Evolutionary conservation across 345 rosid genomes (phyloP).

Genomic region (Eucalyptus curtisii): DNA sequence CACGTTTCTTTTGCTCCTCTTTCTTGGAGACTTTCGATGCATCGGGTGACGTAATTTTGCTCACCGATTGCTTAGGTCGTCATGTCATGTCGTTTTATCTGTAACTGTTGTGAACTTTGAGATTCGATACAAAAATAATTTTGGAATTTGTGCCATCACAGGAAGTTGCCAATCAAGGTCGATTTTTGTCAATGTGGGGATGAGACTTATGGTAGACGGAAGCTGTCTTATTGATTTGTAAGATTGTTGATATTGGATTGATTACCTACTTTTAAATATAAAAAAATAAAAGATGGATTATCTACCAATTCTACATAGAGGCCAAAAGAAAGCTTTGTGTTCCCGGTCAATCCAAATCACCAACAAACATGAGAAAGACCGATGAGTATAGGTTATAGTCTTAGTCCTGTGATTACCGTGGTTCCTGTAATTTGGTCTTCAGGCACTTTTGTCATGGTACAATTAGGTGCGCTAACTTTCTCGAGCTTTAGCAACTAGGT

Average conservation of each 20-base stretch:
- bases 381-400: not conserved
- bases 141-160: not conserved
- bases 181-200: not conserved
- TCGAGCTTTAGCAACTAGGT: not conserved
- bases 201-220: not conserved
- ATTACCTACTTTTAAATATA: not conserved
- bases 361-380: not conserved
- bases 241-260: not conserved
- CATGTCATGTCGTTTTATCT: not conserved
- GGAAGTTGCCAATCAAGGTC: not conserved
- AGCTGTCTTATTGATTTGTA: not conserved
- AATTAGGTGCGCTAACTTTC: not conserved
- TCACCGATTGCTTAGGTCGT: not conserved
- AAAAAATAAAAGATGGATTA: not conserved
- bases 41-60: not conserved
- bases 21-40: not conserved
- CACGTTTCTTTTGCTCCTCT: not conserved
- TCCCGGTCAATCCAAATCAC: not conserved
- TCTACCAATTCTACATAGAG: not conserved
- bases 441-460: not conserved
- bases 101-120: fast-evolving
- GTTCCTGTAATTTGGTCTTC: not conserved
- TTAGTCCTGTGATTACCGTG: not conserved
- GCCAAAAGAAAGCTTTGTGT: not conserved
- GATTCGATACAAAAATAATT: not conserved